These are phyloP conservation scores for Clathrus columnatus DNA, from an alignment of 768 basidiomycete genomes.

Conservation along the genomic window DNA sequence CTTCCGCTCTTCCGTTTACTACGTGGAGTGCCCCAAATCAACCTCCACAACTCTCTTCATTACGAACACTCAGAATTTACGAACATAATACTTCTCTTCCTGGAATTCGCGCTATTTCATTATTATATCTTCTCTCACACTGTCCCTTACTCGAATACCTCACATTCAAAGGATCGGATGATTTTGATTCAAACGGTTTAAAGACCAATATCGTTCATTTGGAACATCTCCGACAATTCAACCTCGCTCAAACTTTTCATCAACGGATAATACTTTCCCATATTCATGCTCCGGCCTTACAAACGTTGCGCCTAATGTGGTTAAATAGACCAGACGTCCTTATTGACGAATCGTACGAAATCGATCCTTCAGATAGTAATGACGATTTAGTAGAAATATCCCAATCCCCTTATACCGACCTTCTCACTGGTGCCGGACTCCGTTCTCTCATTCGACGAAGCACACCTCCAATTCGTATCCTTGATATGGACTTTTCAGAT, in stretches of 20 bases:
- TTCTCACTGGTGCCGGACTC: conserved; percentile 72
- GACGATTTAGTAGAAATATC: conserved; percentile 70
- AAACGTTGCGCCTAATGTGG: conserved; percentile 53
- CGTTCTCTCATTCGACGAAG: conserved; percentile 54
- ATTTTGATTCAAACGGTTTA: conserved; percentile 9
- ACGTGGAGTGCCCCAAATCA: conserved; percentile 50
- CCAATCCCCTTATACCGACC: conserved; percentile 69
- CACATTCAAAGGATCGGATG: conserved; percentile 40
- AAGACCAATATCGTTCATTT: conserved; percentile 38
- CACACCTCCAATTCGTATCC: conserved; percentile 51
- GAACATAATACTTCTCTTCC: conserved; percentile 39
- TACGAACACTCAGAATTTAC: conserved; percentile 34
- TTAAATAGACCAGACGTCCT: conserved; percentile 37
- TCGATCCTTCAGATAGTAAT: conserved; percentile 61
- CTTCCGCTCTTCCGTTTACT: conserved; percentile 17
- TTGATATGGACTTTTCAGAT: conserved; percentile 77
- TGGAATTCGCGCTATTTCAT: background rate
- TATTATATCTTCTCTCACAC: conserved; percentile 35
- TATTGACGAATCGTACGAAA: conserved; percentile 20
- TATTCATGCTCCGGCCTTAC: conserved; percentile 51
- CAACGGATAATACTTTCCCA: conserved; percentile 57
- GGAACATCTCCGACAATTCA: conserved; percentile 49
- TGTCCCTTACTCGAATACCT: conserved; percentile 57
- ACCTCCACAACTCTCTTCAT: conserved; percentile 25
- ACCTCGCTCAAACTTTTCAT: conserved; percentile 50